Evolutionary conservation across 495 filamentous ascomycete species (phyloP).

Genomic region (Oidiodendron maius): DNA sequence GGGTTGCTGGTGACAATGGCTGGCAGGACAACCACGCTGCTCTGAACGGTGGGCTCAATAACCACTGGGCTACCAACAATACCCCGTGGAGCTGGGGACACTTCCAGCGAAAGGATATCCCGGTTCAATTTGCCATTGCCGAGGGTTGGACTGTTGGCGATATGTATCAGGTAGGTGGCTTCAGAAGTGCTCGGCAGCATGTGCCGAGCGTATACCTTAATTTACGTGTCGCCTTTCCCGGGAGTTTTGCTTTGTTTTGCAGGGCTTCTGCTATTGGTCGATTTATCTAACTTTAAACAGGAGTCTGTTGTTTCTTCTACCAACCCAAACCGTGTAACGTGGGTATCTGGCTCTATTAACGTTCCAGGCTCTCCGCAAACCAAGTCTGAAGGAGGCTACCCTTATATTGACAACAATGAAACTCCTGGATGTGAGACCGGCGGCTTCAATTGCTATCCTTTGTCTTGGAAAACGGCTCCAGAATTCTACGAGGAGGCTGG

Average conservation of each 20-base stretch:
- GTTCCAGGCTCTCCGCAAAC: constrained; percentile 43
- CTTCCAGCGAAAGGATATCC: constrained; percentile 41
- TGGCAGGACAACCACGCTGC: constrained; percentile 46
- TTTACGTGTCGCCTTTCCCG: too few species aligned
- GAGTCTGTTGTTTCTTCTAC: constrained; percentile 48
- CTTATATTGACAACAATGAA: constrained; percentile 51
- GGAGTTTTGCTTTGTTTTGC: too few species aligned
- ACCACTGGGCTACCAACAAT: constrained; percentile 46
- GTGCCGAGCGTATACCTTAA: too few species aligned
- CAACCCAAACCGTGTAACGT: constrained; percentile 49
- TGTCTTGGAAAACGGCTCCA: constrained; percentile 48
- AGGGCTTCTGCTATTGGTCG: too few species aligned
- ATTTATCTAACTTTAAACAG: constrained; percentile 19
- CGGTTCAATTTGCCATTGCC: constrained; percentile 47
- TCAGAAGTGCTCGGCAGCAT: constrained; percentile 38
- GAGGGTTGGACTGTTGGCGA: constrained; percentile 49
- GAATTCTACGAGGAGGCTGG: constrained; percentile 47
- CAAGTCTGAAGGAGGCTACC: constrained; percentile 36
- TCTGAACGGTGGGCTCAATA: constrained; percentile 43
- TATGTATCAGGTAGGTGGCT: constrained; percentile 43
- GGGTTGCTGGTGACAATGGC: constrained; percentile 39
- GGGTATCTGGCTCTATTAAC: constrained; percentile 47
- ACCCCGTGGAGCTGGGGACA: constrained; percentile 51
- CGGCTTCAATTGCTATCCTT: constrained; percentile 45
- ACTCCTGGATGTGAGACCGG: constrained; percentile 41